Conservation (phyloP, 352 stramenopile species). For the Vaucheria bursata region DNA sequence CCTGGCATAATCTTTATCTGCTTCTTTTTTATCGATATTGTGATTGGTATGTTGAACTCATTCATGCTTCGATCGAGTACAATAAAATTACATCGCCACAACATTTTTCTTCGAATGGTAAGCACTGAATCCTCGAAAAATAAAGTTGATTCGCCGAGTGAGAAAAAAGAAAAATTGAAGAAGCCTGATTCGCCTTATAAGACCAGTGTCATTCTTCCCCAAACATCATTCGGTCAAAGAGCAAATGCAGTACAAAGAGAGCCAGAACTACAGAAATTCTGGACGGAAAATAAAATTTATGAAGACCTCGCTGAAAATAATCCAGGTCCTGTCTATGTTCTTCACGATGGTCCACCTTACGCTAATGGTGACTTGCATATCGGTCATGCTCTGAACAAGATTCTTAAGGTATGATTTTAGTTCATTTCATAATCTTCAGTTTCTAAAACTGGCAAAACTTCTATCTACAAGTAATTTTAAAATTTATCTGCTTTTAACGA, state of each 20-base stretch:
- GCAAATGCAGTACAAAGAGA: slow-evolving; percentile 76
- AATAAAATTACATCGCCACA: too few species aligned
- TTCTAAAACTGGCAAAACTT: too few species aligned
- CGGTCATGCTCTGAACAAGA: slow-evolving; percentile 73
- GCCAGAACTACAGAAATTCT: slow-evolving; percentile 66
- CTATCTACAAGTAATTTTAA: too few species aligned
- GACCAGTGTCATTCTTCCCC: slow-evolving; percentile 86
- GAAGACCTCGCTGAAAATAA: slow-evolving; percentile 57
- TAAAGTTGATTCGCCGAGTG: too few species aligned
- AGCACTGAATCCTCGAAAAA: too few species aligned
- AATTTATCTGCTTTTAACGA: too few species aligned
- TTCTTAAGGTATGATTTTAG: slow-evolving; percentile 22
- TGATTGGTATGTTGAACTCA: too few species aligned
- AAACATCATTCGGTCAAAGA: slow-evolving; percentile 89
- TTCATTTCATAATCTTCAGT: too few species aligned
- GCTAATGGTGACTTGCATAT: slow-evolving; percentile 97
- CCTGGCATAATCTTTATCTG: too few species aligned
- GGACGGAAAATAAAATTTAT: slow-evolving; percentile 64
- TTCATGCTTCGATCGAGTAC: too few species aligned
- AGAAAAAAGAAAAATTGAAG: slow-evolving; percentile 36
- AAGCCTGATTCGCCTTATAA: slow-evolving; percentile 61
- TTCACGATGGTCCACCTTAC: slow-evolving; percentile 97
- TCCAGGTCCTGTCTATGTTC: slow-evolving; percentile 64
- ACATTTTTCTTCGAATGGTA: too few species aligned
- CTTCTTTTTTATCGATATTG: too few species aligned